These are phyloP conservation scores for Vanderwaltozyma yarrowii DNA, from an alignment of 805 yeast genomes.

Conservation along the genomic window DNA sequence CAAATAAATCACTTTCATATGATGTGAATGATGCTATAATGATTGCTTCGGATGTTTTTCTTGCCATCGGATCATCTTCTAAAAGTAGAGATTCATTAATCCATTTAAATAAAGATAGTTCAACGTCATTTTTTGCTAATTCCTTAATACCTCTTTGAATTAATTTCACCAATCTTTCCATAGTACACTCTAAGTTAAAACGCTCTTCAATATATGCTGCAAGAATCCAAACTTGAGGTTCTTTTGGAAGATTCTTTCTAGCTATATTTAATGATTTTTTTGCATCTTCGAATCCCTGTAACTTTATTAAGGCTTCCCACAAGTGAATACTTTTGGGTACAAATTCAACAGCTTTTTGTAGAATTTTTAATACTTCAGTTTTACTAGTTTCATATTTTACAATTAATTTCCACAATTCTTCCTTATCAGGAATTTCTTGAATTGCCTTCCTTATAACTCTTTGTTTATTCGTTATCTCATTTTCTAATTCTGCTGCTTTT, in stretches of 20 bases:
- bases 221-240: slow-evolving; percentile 54
- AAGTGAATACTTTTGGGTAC: slow-evolving; percentile 55
- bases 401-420: slow-evolving; percentile 57
- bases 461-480: slow-evolving; percentile 41
- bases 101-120: slow-evolving; percentile 40
- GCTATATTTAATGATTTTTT: slow-evolving; percentile 49
- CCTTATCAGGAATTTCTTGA: slow-evolving; percentile 48
- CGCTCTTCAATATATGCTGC: slow-evolving; percentile 59
- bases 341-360: slow-evolving; percentile 56
- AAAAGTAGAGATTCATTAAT: slow-evolving; percentile 43
- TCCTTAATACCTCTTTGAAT: slow-evolving; percentile 36
- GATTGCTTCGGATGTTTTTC: slow-evolving; percentile 42
- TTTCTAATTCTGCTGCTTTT: slow-evolving; percentile 57
- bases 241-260: slow-evolving; percentile 39
- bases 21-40: slow-evolving; percentile 32
- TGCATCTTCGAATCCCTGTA: slow-evolving; percentile 37
- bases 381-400: slow-evolving; percentile 48
- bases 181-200: slow-evolving; percentile 34
- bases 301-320: slow-evolving; percentile 49
- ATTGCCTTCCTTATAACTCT: slow-evolving; percentile 62
- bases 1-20: slow-evolving; percentile 21
- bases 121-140: slow-evolving; percentile 36
- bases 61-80: slow-evolving; percentile 31
- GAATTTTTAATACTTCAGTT: slow-evolving; percentile 40
- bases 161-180: slow-evolving; percentile 20